These are phyloP conservation scores for Cyclostephanos invisitatus DNA, from an alignment of 108 stramenopile species.

Conservation along the genomic window DNA sequence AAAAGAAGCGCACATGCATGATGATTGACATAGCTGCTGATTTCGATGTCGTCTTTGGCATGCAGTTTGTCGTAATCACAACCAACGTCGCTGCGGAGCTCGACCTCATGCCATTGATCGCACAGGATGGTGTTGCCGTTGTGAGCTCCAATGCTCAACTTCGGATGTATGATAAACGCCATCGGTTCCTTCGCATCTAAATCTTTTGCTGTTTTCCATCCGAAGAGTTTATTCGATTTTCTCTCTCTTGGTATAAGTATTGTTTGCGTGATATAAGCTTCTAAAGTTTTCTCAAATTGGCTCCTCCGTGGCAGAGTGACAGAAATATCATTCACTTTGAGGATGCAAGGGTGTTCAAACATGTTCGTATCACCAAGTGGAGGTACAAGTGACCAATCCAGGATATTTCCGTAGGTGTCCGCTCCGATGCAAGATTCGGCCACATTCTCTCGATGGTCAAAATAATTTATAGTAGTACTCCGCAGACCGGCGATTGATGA, in stretches of 20 bases:
- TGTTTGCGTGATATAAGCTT: neutral
- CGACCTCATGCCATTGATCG: constrained; percentile 4
- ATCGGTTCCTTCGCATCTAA: too few species aligned
- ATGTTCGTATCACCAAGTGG: neutral
- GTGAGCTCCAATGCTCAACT: constrained; percentile 6
- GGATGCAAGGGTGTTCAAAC: neutral
- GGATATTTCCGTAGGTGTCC: constrained; percentile 6
- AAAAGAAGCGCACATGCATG: neutral
- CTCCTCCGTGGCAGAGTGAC: constrained; percentile 10
- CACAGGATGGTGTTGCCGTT: constrained; percentile 1
- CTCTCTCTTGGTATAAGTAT: neutral
- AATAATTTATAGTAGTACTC: constrained; percentile 17
- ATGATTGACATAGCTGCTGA: neutral
- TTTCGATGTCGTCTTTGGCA: constrained; percentile 4
- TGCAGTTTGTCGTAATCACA: neutral
- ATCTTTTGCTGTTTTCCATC: too few species aligned
- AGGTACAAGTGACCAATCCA: constrained; percentile 18
- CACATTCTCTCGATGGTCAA: constrained; percentile 26
- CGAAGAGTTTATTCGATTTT: too few species aligned
- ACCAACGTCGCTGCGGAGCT: neutral
- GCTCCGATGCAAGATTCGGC: constrained; percentile 19
- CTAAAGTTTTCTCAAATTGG: neutral
- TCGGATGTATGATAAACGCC: neutral
- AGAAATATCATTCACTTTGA: constrained; percentile 2
- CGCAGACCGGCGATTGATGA: constrained; percentile 14